Evolutionary conservation across 192 early-diverging fungal genomes (phyloP), one percentile per base, ranked within the genome.

Genomic region (Coemansia sp.): DNA sequence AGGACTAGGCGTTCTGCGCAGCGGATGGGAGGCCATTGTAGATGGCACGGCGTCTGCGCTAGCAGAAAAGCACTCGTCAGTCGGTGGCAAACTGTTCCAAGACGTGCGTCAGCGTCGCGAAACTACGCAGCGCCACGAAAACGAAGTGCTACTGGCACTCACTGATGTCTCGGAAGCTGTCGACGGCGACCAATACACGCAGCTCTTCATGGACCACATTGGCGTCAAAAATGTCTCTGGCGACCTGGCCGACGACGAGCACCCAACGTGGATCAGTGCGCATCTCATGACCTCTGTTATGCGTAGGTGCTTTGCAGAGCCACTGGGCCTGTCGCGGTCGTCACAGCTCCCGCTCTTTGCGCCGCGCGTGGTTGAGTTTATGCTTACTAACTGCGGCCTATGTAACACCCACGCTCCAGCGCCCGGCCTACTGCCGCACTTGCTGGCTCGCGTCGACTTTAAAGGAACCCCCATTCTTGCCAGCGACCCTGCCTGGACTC

Each of bases 291-390:
- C 82, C 2, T 79, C 82, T 11, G 82, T 77, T n/a, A 84, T 84
- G 82, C 78, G 82, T 29, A 74, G 82, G 44, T 84, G 82, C 72
- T 84, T 84, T 80, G 82, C 74, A 10, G 82, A 84, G 65, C 82
- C 82, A 8, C 69, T 84, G 29, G 82, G 74, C 63, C 69, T 80
- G 38, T 80, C 78, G 29, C 74, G 82, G 38, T 76, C 82, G n/a
- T 73, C 82, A 24, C 82, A 62, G 46, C 78, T 79, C 24, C 82
- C 82, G 18, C 69, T 84, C 5, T 84, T 79, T 69, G 82, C 82
- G 27, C 82, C 82, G 20, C 69, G 72, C 15, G 82, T 84, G 1
- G 74, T 84, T 15, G 78, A 80, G 60, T 80, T 84, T 71, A 84
- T 84, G 82, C 74, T 84, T 29, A 36, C 52, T 11, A 84, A 70